Conservation (phyloP, 2,329 filamentous ascomycete species). For the Pseudogymnoascus sp. region DNA sequence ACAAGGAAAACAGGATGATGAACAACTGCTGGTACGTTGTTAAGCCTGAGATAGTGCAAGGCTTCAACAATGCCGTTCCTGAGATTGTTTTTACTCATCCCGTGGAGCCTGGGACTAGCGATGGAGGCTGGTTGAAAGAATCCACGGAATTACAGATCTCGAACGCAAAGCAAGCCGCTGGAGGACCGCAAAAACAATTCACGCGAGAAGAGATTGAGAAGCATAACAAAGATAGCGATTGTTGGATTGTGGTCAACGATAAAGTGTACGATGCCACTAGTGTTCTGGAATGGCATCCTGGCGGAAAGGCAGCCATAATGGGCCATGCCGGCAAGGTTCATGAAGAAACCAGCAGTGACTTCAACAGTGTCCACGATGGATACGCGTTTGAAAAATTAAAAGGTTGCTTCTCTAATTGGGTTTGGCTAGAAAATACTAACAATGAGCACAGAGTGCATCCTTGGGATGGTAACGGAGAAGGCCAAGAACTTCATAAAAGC, state of each 20-base stretch:
- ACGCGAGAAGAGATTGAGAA: constrained; percentile 48
- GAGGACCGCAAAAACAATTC: constrained; percentile 43
- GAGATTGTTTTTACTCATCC: constrained; percentile 42
- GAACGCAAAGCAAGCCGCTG: constrained; percentile 37
- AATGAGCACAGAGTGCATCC: constrained; percentile 38
- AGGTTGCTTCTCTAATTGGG: constrained; percentile 21
- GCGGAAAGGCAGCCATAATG: constrained; percentile 42
- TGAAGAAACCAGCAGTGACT: constrained; percentile 42
- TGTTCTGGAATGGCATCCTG: constrained; percentile 43
- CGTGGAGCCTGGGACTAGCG: constrained; percentile 36
- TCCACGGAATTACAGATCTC: constrained; percentile 40
- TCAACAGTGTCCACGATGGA: constrained; percentile 44
- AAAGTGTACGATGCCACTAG: constrained; percentile 46
- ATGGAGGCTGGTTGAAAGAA: constrained; percentile 46
- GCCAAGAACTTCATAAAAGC: constrained; percentile 40
- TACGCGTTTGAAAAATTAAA: constrained; percentile 44
- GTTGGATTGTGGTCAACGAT: constrained; percentile 47
- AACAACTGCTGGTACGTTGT: constrained; percentile 47
- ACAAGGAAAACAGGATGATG: constrained; percentile 38
- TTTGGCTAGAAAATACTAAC: constrained; percentile 1
- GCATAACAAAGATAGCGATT: constrained; percentile 41
- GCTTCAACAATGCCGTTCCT: neutral
- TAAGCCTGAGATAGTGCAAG: constrained; percentile 31
- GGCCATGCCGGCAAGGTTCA: constrained; percentile 45
- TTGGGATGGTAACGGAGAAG: constrained; percentile 45